Percentiles rank a stretch among this genome's conserved stretches.
phyloP scores from a whole-genome alignment of 306 rosid genomes.

The Betula pendula region DNA sequence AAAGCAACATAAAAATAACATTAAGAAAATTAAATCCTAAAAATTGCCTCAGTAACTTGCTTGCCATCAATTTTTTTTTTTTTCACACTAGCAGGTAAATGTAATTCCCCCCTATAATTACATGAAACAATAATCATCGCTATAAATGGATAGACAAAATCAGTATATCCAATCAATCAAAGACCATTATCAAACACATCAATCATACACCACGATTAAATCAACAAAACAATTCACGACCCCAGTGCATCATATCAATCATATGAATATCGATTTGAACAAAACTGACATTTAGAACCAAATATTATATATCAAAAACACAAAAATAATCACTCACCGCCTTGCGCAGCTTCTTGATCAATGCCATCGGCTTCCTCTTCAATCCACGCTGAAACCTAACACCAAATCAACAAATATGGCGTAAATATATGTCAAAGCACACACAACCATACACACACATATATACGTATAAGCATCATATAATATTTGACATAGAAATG shows the following conservation, averaged over 20 bases:
- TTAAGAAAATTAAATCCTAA: neutral
- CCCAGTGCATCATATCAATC: neutral
- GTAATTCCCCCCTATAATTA: neutral
- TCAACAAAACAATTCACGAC: neutral
- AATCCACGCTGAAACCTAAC: slow-evolving; percentile 53
- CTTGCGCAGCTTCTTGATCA: slow-evolving; percentile 57
- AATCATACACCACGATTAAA: too few species aligned
- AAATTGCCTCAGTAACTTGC: neutral
- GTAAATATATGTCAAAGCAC: neutral
- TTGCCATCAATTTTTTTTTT: too few species aligned
- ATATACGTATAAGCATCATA: neutral
- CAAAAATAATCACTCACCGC: slow-evolving; percentile 30
- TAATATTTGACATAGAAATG: neutral
- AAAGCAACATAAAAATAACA: neutral
- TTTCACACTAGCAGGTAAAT: too few species aligned
- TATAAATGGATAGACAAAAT: neutral
- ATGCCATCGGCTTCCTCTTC: slow-evolving; percentile 61
- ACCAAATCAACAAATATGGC: neutral
- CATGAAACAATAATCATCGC: neutral
- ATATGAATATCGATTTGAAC: neutral
- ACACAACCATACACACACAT: neutral
- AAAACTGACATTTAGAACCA: neutral
- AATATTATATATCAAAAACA: neutral
- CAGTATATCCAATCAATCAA: neutral
- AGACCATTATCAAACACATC: neutral